Evolutionary conservation across 768 basidiomycete species (phyloP).

Genomic region (Kwoniella sp.): DNA sequence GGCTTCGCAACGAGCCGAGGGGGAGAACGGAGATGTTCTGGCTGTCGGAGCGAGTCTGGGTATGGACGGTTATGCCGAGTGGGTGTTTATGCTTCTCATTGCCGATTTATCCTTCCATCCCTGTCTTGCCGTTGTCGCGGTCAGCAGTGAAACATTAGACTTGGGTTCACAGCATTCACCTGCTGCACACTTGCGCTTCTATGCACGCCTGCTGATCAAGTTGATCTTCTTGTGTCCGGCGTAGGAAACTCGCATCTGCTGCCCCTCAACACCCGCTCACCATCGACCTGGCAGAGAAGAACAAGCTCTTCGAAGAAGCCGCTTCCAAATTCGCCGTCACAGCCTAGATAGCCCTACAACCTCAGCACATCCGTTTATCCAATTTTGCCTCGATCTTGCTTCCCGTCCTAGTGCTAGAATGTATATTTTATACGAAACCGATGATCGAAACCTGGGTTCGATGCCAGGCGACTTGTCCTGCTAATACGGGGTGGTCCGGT

Average conservation of each 20-base stretch:
- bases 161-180: no score
- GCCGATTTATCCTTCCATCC: neutral
- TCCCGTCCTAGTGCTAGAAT: no score
- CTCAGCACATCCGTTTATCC: neutral
- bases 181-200: no score
- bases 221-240: neutral
- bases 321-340: slow-evolving; percentile 55
- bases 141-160: neutral
- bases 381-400: no score
- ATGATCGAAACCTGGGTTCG: no score
- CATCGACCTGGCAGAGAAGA: slow-evolving; percentile 54
- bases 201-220: slow-evolving; percentile 1
- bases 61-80: slow-evolving; percentile 45
- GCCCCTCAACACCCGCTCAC: slow-evolving; percentile 56
- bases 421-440: no score
- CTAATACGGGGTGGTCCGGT: no score
- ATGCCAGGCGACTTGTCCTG: no score
- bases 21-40: slow-evolving; percentile 42
- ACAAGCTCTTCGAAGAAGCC: slow-evolving; percentile 56
- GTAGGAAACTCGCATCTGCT: slow-evolving; percentile 46
- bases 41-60: slow-evolving; percentile 47
- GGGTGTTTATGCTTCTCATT: no score
- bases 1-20: slow-evolving; percentile 39
- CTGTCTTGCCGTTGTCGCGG: neutral
- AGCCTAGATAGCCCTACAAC: slow-evolving; percentile 21